Percentiles rank a stretch among this genome's conserved stretches.
These are phyloP conservation scores for Chenopodium album DNA, from an alignment of 148 eudicot genomes.

Conservation along the genomic window DNA sequence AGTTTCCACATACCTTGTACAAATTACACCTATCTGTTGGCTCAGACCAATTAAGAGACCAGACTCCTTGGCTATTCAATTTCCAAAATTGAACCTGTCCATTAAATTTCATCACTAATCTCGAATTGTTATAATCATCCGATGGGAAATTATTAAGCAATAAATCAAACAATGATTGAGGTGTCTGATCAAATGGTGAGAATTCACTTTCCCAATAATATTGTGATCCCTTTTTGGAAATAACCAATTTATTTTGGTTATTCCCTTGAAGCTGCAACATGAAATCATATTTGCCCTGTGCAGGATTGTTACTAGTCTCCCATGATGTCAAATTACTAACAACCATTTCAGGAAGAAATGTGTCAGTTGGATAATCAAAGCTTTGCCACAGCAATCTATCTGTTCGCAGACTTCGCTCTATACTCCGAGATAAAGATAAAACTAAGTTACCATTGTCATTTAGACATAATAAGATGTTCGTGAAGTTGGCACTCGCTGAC, in stretches of 20 bases:
- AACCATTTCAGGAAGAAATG: conserved; percentile 36
- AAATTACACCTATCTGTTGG: conserved; percentile 22
- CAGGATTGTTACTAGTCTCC: conserved; percentile 24
- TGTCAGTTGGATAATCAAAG: conserved; percentile 39
- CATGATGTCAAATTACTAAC: conserved; percentile 28
- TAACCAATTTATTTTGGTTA: not conserved
- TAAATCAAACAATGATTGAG: not conserved
- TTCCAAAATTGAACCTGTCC: conserved; percentile 39
- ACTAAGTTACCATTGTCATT: conserved; percentile 30
- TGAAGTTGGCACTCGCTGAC: no score
- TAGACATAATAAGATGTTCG: conserved; percentile 10
- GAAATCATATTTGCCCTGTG: conserved; percentile 14
- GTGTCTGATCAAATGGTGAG: not conserved
- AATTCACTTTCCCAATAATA: conserved; percentile 23
- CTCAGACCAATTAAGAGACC: conserved; percentile 18
- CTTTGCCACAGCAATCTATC: conserved; percentile 27
- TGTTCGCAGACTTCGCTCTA: no score
- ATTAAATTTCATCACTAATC: conserved; percentile 26
- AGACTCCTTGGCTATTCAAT: not conserved
- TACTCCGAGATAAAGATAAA: not conserved
- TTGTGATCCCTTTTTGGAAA: not conserved
- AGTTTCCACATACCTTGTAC: conserved; percentile 11
- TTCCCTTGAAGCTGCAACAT: not conserved
- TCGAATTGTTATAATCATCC: not conserved
- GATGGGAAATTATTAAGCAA: not conserved